Conservation (phyloP, 1,139 yeast genomes). For the Hansenula anomala region DNA sequence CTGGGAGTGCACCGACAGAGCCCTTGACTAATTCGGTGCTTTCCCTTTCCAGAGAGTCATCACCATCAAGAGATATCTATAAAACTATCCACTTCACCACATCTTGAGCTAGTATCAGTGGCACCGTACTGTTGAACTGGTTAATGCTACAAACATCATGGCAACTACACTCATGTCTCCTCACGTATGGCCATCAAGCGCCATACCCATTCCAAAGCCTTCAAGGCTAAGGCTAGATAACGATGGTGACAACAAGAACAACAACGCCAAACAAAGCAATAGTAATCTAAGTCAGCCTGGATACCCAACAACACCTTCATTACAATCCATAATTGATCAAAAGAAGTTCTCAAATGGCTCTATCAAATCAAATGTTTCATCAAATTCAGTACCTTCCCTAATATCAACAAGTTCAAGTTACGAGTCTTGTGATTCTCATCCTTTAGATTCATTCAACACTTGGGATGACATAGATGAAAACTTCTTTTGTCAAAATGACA, state of each 20-base stretch:
- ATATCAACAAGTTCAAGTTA: conserved; percentile 5
- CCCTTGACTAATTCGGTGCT: too few species aligned
- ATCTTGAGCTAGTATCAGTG: too few species aligned
- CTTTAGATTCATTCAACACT: conserved; percentile 15
- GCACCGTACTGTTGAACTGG: too few species aligned
- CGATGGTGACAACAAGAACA: conserved; percentile 16
- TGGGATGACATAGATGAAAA: conserved; percentile 21
- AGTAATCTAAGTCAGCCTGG: not conserved
- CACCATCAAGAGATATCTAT: too few species aligned
- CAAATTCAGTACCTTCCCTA: conserved; percentile 8
- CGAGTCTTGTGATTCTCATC: conserved; percentile 18
- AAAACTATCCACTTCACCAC: too few species aligned
- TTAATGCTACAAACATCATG: too few species aligned
- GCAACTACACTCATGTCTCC: not conserved
- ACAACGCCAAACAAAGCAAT: conserved; percentile 4
- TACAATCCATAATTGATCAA: conserved; percentile 20
- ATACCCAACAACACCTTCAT: conserved; percentile 16
- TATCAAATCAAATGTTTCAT: conserved; percentile 5
- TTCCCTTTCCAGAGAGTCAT: too few species aligned
- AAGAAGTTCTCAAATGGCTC: conserved; percentile 10
- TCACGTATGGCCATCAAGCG: not conserved
- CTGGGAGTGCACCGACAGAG: too few species aligned
- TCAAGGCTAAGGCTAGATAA: conserved; percentile 5
- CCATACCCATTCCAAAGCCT: not conserved
- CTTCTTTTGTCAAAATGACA: conserved; percentile 12